Conservation (phyloP, 2,329 filamentous ascomycete genomes). For the Aspergillus sp. region DNA sequence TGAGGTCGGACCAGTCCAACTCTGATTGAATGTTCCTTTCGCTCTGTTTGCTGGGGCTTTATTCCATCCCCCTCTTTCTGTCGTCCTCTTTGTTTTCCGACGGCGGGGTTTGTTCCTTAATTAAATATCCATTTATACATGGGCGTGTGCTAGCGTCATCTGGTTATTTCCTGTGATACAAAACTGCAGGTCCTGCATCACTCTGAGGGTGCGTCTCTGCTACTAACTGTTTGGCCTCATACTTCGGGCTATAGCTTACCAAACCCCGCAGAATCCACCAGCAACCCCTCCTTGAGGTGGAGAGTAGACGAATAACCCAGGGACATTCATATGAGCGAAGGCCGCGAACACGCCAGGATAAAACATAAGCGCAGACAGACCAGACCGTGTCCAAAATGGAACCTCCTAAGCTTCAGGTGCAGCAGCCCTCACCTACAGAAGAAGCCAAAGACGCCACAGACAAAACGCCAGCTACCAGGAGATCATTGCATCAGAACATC, state of each 20-base stretch:
- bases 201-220: not conserved
- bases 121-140: not conserved
- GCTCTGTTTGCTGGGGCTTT: not conserved
- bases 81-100: not conserved
- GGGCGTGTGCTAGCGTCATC: not conserved
- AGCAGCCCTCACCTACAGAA: slow-evolving; percentile 19
- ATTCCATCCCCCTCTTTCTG: slow-evolving; percentile 1
- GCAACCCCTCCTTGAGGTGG: not conserved
- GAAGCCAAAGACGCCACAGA: slow-evolving; percentile 10
- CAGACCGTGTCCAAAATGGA: slow-evolving; percentile 17
- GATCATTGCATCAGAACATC: slow-evolving; percentile 44
- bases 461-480: slow-evolving; percentile 25
- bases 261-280: not conserved
- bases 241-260: not conserved
- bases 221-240: not conserved
- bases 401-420: slow-evolving; percentile 22
- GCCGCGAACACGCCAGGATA: not conserved
- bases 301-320: not conserved
- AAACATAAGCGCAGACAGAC: not conserved
- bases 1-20: not conserved
- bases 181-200: not conserved
- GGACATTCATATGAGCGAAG: not conserved
- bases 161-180: not conserved
- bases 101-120: not conserved
- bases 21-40: not conserved